Evolutionary conservation across 441 rosid species (phyloP).

Genomic region (Viola pubescens): DNA sequence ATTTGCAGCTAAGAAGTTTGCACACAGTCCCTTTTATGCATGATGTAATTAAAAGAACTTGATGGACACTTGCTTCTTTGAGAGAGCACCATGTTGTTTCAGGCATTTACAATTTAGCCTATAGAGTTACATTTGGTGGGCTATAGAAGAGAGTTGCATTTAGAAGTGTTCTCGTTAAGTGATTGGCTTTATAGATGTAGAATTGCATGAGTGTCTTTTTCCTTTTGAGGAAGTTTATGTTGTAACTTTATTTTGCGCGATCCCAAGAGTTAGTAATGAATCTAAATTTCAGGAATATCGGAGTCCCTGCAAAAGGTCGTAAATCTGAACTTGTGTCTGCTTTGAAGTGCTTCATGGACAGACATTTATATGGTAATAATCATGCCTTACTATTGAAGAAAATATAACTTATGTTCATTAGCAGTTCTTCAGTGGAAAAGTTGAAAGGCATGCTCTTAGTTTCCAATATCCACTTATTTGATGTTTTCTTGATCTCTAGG

Average conservation of each 20-base stretch:
- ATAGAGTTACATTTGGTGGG: background rate
- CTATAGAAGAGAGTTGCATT: background rate
- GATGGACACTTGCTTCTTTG: too few relatives aligned
- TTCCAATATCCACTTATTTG: constrained; percentile 10
- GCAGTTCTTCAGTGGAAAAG: constrained; percentile 5
- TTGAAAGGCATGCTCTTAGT: background rate
- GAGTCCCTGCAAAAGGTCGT: constrained; percentile 63
- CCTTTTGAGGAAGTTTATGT: too few relatives aligned
- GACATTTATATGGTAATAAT: constrained; percentile 41
- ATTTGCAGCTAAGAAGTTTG: too few relatives aligned
- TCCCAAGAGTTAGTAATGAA: background rate
- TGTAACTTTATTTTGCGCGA: background rate
- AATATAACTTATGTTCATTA: constrained; percentile 4
- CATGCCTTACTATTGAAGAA: background rate
- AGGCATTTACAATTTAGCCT: too few relatives aligned
- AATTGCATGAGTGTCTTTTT: too few relatives aligned
- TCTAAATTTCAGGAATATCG: constrained; percentile 40
- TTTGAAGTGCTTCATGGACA: constrained; percentile 42
- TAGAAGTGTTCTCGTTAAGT: too few relatives aligned
- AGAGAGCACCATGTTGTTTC: too few relatives aligned
- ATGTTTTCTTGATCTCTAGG: constrained; percentile 31
- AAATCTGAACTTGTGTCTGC: constrained; percentile 61
- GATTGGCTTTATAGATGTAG: too few relatives aligned
- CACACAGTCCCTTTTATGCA: too few relatives aligned
- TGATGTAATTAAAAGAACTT: too few relatives aligned